Percentiles rank a stretch among this genome's conserved stretches.
Evolutionary conservation across 768 basidiomycete species (phyloP).

Genomic region (Dentipellis sp.): DNA sequence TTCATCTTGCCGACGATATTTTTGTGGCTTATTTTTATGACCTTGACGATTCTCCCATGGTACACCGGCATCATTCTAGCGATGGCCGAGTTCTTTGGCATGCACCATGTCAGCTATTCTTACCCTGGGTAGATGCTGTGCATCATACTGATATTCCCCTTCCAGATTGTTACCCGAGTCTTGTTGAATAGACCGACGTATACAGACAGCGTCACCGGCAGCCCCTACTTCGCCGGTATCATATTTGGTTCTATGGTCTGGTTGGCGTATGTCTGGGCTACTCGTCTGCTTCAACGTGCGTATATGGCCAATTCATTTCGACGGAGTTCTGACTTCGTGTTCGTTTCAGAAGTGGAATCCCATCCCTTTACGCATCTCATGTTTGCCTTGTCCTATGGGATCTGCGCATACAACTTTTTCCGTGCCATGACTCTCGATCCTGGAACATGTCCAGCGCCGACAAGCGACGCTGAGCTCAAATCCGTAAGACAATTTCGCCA

Average conservation of each 20-base stretch:
- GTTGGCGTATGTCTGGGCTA: conserved; percentile 79
- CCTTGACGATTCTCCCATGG: conserved; percentile 78
- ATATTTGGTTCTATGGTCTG: conserved; percentile 80
- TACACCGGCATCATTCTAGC: conserved; percentile 82
- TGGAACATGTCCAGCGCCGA: conserved; percentile 74
- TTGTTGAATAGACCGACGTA: conserved; percentile 75
- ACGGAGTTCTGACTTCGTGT: background rate
- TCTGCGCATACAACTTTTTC: conserved; percentile 89
- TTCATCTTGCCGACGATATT: conserved; percentile 72
- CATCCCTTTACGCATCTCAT: conserved; percentile 68
- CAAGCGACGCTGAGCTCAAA: conserved; percentile 80
- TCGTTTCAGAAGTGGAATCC: conserved; percentile 56
- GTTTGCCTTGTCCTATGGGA: conserved; percentile 58
- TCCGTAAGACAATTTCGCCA: conserved; percentile 41
- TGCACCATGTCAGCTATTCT: conserved; percentile 78
- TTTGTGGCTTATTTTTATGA: conserved; percentile 78
- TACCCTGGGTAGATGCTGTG: background rate
- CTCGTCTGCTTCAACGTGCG: conserved; percentile 65
- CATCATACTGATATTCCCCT: conserved; percentile 6
- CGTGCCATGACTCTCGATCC: conserved; percentile 83
- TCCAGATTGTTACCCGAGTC: conserved; percentile 74
- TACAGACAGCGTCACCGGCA: conserved; percentile 75
- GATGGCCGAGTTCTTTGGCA: conserved; percentile 79
- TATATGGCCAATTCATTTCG: conserved; percentile 5
- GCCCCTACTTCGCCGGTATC: conserved; percentile 91